Percentiles rank a stretch among this genome's conserved stretches.
These are phyloP conservation scores for Hymenoscyphus repandus DNA, from an alignment of 2,329 filamentous ascomycete species.

Conservation along the genomic window DNA sequence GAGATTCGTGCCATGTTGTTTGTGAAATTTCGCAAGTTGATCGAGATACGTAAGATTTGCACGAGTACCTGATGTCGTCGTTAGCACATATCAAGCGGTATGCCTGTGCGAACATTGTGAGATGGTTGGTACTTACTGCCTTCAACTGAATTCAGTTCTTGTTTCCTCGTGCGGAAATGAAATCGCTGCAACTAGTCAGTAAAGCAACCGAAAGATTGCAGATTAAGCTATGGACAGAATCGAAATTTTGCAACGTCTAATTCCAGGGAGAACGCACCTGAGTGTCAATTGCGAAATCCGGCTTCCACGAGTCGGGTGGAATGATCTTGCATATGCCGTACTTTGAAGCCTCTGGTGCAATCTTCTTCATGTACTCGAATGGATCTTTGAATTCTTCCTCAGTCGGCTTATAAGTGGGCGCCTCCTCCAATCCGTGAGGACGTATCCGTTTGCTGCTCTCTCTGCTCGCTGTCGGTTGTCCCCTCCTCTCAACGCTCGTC, in stretches of 20 bases:
- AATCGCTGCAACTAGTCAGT: constrained; percentile 62
- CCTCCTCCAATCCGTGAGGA: constrained; percentile 80
- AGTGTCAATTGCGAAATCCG: constrained; percentile 91
- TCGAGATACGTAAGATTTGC: constrained; percentile 96
- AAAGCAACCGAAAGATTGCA: background rate
- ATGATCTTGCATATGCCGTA: constrained; percentile 96
- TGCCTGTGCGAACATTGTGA: background rate
- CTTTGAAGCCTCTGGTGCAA: constrained; percentile 75
- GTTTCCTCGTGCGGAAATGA: constrained; percentile 91
- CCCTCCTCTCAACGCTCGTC: constrained; percentile 84
- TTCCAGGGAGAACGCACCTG: constrained; percentile 55
- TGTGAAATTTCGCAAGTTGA: constrained; percentile 92
- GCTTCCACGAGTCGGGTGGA: constrained; percentile 89
- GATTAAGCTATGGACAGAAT: too few relatives aligned
- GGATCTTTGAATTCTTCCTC: constrained; percentile 94
- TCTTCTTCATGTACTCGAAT: constrained; percentile 88
- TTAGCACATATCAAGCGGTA: constrained; percentile 17
- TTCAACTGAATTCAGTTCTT: constrained; percentile 97
- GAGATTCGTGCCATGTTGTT: constrained; percentile 89
- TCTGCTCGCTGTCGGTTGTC: constrained; percentile 69
- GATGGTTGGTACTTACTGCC: constrained; percentile 62
- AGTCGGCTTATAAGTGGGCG: constrained; percentile 84
- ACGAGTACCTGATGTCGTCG: constrained; percentile 63
- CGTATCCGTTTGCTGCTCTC: constrained; percentile 73
- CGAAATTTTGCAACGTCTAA: background rate